Base-by-base conservation (phyloP, 2,329 filamentous ascomycete species). In the Leptodontidium sp. region DNA sequence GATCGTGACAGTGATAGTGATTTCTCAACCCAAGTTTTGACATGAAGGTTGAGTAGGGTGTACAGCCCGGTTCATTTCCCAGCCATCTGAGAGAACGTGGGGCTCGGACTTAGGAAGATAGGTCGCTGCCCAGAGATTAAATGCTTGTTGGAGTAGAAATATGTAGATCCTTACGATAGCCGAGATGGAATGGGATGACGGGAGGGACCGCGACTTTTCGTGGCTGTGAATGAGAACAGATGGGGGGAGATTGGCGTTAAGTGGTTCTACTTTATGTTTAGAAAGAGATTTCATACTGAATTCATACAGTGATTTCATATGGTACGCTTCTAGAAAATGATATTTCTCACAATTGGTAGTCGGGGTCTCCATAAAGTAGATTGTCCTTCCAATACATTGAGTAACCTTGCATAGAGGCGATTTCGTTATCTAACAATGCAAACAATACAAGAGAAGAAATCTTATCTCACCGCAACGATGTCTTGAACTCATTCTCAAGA, bases 181-280 rank as follows among this genome's bases (percentile, higher is more conserved):
- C 57, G 57, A 59, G 35, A 43, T 40, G 38, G 35, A 26, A 59
- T 45, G 57, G 57, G 57, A 59, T 59, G 57, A 45, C 57, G 57
- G 8, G 17, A n/a, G 35, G 9, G 2, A 24, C 38, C 57, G 38
- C 11, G 38, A 45, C 35, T 24, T 32, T 32, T 24, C 15, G 32
- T 21, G 2, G 55, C 32, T 6, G 52, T 1, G 17, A 29, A 35
- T 35, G 1, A 3, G 17, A 32, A 14, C 29, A 17, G 26, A 55
- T 35, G 52, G 12, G 26, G 1, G 17, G 14, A 32, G 52, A 55
- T 55, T 35, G 52, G 52, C 29, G 52, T n/a, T 55, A 1, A 17
- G 29, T 35, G 7, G 15, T 6, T 55, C 7, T 11, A 12, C 1
- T 55, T 55, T n/a, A 21, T 40, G 9, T 40, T 40, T 40, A 12